Percentiles rank a stretch among this genome's conserved stretches.
phyloP scores from a whole-genome alignment of 495 filamentous ascomycete genomes.

The Aspergillus heteromorphus region DNA sequence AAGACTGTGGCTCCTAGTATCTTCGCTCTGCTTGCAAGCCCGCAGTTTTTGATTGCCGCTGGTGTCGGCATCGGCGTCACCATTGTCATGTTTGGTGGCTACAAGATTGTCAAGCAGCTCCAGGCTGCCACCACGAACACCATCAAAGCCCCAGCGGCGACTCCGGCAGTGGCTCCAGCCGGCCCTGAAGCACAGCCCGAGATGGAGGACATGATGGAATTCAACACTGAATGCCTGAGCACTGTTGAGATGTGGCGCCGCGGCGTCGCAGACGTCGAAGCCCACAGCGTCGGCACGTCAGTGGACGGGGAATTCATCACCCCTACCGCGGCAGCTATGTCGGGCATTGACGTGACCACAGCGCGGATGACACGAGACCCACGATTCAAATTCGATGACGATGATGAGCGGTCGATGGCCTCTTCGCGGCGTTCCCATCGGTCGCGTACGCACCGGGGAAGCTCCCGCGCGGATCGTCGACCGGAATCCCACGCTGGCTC shows the following conservation, averaged over 20 bases:
- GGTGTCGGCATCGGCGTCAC: conserved; percentile 86
- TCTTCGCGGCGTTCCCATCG: conserved; percentile 36
- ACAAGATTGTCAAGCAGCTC: conserved; percentile 92
- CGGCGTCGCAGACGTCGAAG: conserved; percentile 70
- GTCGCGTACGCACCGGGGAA: conserved; percentile 18
- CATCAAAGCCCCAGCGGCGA: conserved; percentile 4
- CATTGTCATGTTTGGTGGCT: conserved; percentile 89
- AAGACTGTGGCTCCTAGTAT: conserved; percentile 77
- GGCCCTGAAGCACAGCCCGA: conserved; percentile 12
- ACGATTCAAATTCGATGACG: conserved; percentile 37
- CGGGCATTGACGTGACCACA: conserved; percentile 42
- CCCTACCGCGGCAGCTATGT: conserved; percentile 62
- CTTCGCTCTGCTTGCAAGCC: conserved; percentile 79
- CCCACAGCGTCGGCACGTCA: conserved; percentile 53
- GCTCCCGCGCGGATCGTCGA: conserved; percentile 15
- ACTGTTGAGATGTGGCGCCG: conserved; percentile 77
- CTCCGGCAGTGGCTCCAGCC: no score
- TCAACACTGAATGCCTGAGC: conserved; percentile 52
- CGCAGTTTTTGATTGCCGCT: conserved; percentile 89
- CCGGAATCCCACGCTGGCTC: conserved; percentile 17
- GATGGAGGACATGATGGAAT: conserved; percentile 56
- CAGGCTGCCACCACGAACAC: conserved; percentile 24
- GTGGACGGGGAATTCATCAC: conserved; percentile 87
- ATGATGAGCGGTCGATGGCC: conserved; percentile 30
- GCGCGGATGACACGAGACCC: conserved; percentile 30